Base-by-base conservation (phyloP, 768 basidiomycete species). In the Hericium erinaceus region DNA sequence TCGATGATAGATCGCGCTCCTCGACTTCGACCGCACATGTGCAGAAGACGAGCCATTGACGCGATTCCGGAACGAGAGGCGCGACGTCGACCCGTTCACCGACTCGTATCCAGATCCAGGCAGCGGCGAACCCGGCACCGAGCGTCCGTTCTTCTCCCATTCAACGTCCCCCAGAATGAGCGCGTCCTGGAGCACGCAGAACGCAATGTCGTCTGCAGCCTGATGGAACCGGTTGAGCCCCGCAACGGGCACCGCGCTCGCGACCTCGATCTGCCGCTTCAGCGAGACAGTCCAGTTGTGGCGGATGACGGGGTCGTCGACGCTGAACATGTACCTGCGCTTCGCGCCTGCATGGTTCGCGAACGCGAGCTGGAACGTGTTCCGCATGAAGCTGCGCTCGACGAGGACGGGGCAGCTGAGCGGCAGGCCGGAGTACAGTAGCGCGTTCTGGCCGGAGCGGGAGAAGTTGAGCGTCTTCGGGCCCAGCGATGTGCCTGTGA, bases 301-400 rank as follows among this genome's bases (percentile, higher is more conserved):
- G 18, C 85, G 82, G 16, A 89, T 78, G 40, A 88, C 75, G 1
- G 86, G 79, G 64, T 93, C 91, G 53, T 87, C 83, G 46, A 97
- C 84, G 61, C 90, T 93, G 76, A 97, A 98, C 85, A 97, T 93
- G 73, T 98, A 98, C 65, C 86, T 84, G 63, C 93, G 81, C 70
- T 87, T 89, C 55, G 74, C 58, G 33, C 84, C 83, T 37, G 75
- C 67, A 61, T 86, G 82, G 63, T 84, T 84, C 40, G 77, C 61
- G 73, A 98, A 98, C 2, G 92, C 85, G 38, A 98, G 72, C 69
- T 97, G 92, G 78, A 98, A 95, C 0, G 95, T 97, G 68, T 98
- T 89, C 58, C 86, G 83, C 95, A 98, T 98, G 74, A 98, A 98
- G 0, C 92, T 85, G 18, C 93, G 86, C 67, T 95, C 93, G 59